phyloP scores from a whole-genome alignment of 2,329 filamentous ascomycete species.

The Colletotrichum sp. region DNA sequence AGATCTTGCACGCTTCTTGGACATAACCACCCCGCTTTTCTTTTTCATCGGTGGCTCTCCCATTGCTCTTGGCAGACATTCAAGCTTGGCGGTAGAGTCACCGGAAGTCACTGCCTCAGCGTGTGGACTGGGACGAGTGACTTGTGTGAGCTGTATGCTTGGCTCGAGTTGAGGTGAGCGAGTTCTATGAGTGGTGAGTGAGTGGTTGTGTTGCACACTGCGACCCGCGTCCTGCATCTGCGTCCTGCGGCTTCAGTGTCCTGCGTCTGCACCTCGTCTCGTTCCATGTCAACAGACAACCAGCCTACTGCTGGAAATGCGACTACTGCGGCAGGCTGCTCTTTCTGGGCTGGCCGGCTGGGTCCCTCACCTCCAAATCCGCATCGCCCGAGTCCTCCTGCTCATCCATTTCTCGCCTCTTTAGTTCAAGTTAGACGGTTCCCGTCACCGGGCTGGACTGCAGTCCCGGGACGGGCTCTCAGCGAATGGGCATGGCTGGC shows the following conservation, averaged over 20 bases:
- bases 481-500: not conserved
- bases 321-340: not conserved
- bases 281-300: not conserved
- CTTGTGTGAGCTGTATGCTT: not conserved
- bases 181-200: not conserved
- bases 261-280: not conserved
- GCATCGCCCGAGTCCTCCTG: not conserved
- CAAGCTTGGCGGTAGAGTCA: constrained; percentile 8
- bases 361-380: not conserved
- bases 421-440: not conserved
- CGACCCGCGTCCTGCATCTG: not conserved
- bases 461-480: not conserved
- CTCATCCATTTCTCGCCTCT: not conserved
- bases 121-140: not conserved
- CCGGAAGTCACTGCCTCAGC: not conserved
- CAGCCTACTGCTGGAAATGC: not conserved
- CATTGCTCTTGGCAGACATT: not conserved
- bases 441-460: not conserved
- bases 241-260: not conserved
- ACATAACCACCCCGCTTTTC: not conserved
- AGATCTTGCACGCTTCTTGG: constrained; percentile 11
- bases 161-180: not conserved
- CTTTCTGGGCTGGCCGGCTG: not conserved
- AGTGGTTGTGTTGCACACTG: not conserved
- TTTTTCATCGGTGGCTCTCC: constrained; percentile 6